Conservation (phyloP, 2,329 filamentous ascomycete species). For the Thielaviopsis populi region DNA sequence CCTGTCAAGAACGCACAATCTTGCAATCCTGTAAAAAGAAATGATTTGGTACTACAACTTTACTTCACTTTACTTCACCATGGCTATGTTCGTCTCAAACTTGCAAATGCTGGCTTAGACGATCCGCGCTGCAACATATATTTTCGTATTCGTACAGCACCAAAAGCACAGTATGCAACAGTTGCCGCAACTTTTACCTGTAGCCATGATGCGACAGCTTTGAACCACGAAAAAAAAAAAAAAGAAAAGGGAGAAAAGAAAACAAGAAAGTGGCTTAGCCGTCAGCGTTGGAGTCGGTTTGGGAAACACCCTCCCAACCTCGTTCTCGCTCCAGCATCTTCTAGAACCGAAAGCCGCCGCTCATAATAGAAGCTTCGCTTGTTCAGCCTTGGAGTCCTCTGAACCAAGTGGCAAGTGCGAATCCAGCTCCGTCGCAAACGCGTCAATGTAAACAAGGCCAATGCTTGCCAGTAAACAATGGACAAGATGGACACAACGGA, state of each 20-base stretch:
- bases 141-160: neutral
- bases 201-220: neutral
- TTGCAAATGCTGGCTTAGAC: neutral
- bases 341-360: neutral
- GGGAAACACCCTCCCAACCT: neutral
- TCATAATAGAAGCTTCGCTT: neutral
- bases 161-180: neutral
- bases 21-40: neutral
- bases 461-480: neutral
- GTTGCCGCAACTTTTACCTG: neutral
- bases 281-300: neutral
- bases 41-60: neutral
- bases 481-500: neutral
- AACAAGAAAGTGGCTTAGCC: neutral
- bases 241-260: neutral
- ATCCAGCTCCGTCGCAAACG: too few species aligned
- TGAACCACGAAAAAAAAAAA: neutral
- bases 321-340: neutral
- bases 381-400: neutral
- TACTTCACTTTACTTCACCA: too few species aligned
- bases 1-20: conserved; percentile 5
- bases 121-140: neutral
- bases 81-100: neutral
- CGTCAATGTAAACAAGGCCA: neutral
- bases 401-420: too few species aligned